These are phyloP conservation scores for Litchi chinensis DNA, from an alignment of 345 rosid genomes.

Conservation along the genomic window DNA sequence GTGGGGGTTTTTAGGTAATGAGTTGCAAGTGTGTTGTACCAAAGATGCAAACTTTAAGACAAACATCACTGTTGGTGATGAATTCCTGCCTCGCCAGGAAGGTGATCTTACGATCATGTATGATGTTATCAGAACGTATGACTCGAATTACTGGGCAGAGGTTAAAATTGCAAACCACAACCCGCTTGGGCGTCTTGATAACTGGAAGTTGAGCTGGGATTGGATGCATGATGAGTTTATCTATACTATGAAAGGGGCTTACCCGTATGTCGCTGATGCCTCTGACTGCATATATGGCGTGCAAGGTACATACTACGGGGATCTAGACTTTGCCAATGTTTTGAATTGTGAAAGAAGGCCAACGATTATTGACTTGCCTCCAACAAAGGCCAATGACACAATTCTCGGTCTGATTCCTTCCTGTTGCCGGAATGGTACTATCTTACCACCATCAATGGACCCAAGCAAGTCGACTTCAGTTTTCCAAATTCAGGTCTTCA, in stretches of 20 bases:
- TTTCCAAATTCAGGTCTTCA: constrained; percentile 83
- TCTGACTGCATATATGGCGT: constrained; percentile 76
- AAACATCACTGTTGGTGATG: constrained; percentile 60
- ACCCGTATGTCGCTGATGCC: constrained; percentile 77
- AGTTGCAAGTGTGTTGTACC: constrained; percentile 75
- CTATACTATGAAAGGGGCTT: constrained; percentile 82
- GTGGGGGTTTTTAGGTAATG: constrained; percentile 45
- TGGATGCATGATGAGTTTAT: constrained; percentile 92
- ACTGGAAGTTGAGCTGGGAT: constrained; percentile 94
- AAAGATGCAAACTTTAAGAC: constrained; percentile 52
- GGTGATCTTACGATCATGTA: constrained; percentile 96
- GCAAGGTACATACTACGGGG: constrained; percentile 57
- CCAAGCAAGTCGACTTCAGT: constrained; percentile 77
- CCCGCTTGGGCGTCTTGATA: constrained; percentile 89
- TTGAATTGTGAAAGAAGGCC: constrained; percentile 88
- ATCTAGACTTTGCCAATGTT: constrained; percentile 66
- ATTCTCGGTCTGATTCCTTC: constrained; percentile 60
- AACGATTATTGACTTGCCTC: constrained; percentile 82
- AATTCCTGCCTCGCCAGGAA: constrained; percentile 67
- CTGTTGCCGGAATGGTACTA: constrained; percentile 90
- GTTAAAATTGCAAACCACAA: constrained; percentile 84
- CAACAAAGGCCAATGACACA: constrained; percentile 80
- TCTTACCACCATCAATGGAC: constrained; percentile 80
- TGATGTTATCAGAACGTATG: constrained; percentile 82
- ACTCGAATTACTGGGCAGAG: constrained; percentile 74